Base-by-base conservation (phyloP, 2,329 filamentous ascomycete genomes). In the Fusarium xyrophilum region DNA sequence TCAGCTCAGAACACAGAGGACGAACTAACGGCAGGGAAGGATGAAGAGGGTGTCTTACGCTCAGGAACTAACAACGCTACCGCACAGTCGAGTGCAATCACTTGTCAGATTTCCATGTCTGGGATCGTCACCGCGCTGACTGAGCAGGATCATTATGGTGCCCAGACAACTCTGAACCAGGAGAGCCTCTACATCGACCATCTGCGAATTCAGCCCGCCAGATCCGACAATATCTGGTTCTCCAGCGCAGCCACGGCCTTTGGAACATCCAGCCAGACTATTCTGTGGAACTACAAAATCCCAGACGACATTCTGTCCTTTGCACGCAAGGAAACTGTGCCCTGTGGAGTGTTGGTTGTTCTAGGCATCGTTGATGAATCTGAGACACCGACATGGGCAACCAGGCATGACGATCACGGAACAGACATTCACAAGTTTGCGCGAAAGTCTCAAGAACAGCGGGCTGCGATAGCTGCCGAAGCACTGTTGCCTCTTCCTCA, bases 261-360 rank as follows among this genome's bases (percentile, higher is more conserved):
- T 60, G 83, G 84, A 23, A 86, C 84, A 2, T 80, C 82, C 0
- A 83, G 80, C 51, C 81, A 84, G 67, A 88, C 86, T 1, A 80
- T 88, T 13, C 79, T 89, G 5, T 89, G 87, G 87, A 86, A 84
- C 72, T 88, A 87, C 77, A 82, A 82, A 58, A 87, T 88, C 47
- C 85, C 86, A 0, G 80, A 84, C 23, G 80, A 82, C 6, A 76
- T 88, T 7, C 70, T 88, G 3, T 65, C 77, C 2, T 86, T 89
- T 60, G 76, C 85, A 5, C 80, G 83, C 12, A 81, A 80, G 32
- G 82, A 84, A 21, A 84, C 84, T 1, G 82, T 89, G 2, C 86
- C 87, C 1, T 88, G 86, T 70, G 87, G 87, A 33, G 79, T 88
- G 30, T 79, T 89, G 30, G 86, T 87, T n/a, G 73, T 88, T 23